Percentiles rank a stretch among this genome's conserved stretches.
Conservation (phyloP, 768 basidiomycete genomes). For the Cantharellus anzutake region DNA sequence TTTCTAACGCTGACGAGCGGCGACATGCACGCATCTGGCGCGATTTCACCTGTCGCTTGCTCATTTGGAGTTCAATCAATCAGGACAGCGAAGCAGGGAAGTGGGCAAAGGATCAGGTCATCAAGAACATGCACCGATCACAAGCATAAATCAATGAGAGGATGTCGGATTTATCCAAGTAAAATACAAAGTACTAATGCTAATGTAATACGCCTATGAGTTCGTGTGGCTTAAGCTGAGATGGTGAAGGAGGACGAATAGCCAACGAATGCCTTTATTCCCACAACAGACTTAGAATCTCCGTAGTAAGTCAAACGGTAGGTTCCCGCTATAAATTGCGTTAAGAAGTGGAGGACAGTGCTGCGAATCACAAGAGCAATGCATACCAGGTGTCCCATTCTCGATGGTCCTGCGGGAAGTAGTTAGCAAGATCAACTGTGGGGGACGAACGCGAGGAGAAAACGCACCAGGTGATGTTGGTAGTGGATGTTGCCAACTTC, state of each 20-base stretch:
- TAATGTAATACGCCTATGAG: no score
- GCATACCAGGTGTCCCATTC: slow-evolving; percentile 15
- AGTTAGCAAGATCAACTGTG: slow-evolving; percentile 5
- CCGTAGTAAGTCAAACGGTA: slow-evolving; percentile 58
- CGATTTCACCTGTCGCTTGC: slow-evolving; percentile 30
- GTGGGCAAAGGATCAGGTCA: slow-evolving; percentile 28
- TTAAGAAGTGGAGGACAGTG: neutral
- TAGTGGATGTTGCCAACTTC: slow-evolving; percentile 30
- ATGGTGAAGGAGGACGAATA: slow-evolving; percentile 44
- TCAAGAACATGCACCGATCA: neutral
- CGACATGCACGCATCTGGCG: slow-evolving; percentile 25
- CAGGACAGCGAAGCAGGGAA: slow-evolving; percentile 27
- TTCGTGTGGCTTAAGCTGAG: slow-evolving; percentile 15
- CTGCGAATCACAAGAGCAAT: neutral
- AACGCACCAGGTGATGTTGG: slow-evolving; percentile 44
- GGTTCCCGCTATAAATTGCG: slow-evolving; percentile 30
- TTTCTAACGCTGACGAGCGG: neutral
- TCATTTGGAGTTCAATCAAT: slow-evolving; percentile 34
- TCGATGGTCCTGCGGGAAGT: slow-evolving; percentile 37
- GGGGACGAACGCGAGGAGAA: neutral
- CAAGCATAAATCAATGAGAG: neutral
- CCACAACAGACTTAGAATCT: slow-evolving; percentile 50
- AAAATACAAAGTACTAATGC: no score
- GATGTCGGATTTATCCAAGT: no score
- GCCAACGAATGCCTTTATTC: slow-evolving; percentile 45